A percentile compares a stretch with the other conserved stretches of the same genome.
Evolutionary conservation across 495 filamentous ascomycete genomes (phyloP).

Genomic region (Hyaloscypha hepaticicola): DNA sequence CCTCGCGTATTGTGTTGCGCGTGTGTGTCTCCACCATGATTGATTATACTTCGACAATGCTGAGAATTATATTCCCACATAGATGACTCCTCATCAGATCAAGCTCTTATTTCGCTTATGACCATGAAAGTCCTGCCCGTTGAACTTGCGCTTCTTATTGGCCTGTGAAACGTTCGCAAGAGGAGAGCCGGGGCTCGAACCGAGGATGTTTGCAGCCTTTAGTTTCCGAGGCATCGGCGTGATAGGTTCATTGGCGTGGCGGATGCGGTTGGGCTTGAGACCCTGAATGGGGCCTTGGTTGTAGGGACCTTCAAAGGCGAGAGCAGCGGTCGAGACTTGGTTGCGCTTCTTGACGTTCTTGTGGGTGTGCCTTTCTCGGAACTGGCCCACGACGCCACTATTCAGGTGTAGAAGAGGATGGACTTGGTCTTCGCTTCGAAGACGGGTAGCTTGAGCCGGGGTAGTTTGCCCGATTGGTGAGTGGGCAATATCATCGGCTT

Average conservation of each 20-base stretch:
- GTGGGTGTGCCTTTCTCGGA: constrained; percentile 74
- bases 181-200: constrained; percentile 40
- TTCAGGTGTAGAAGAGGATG: constrained; percentile 66
- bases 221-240: constrained; percentile 49
- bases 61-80: neutral
- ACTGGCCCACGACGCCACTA: constrained; percentile 66
- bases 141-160: constrained; percentile 51
- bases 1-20: constrained; percentile 27
- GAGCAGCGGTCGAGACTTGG: constrained; percentile 46
- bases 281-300: constrained; percentile 48
- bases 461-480: constrained; percentile 17
- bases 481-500: constrained; percentile 37
- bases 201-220: constrained; percentile 36
- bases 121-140: constrained; percentile 34
- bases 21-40: neutral
- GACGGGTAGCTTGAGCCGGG: constrained; percentile 48
- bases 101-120: constrained; percentile 54
- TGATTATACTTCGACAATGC: constrained; percentile 7
- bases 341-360: constrained; percentile 66
- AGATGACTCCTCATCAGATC: constrained; percentile 37
- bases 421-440: constrained; percentile 50
- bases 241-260: constrained; percentile 53
- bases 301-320: constrained; percentile 53
- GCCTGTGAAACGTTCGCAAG: constrained; percentile 32
- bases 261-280: constrained; percentile 55